Evolutionary conservation across 2,329 filamentous ascomycete species (phyloP), one percentile per base, ranked within the genome.

Genomic region (Beauveria sp.): DNA sequence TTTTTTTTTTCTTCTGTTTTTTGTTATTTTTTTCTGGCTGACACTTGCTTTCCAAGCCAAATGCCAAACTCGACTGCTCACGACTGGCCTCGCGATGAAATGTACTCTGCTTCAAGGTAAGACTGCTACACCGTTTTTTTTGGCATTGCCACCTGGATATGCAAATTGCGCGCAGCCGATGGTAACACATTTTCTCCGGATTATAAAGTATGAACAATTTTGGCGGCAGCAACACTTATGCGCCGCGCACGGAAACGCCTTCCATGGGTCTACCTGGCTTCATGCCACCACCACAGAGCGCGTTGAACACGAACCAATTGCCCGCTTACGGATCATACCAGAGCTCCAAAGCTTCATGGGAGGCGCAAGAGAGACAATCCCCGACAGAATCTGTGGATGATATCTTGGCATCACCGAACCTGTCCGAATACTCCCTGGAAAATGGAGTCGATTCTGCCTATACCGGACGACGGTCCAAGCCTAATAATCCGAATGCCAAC

Each of bases 371-470:
- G 55, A 75, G 78, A 66, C 84, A 82, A 69, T 85, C 83, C 10
- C 81, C 82, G 7, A 78, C 80, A 47, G 81, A 83, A 66, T 84
- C 82, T 26, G 76, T 84, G 64, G 83, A 85, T 69, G 83, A 85
- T 66, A 79, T 83, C 64, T 76, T 82, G 67, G 76, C 78, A 44
- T 85, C 84, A 20, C 80, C 83, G 30, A 82, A 80, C 70, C 69
- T 84, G 8, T 84, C 82, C n/a, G 85, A 87, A 65, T 84, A 84
- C 67, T 80, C 80, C 6, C 70, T 83, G 65, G 84, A 87, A 57
- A 79, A 80, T 66, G 75, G 76, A 55, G 74, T 76, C 51, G 72
- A 74, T 48, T 67, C 73, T 60, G 68, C 73, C 41, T 72, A 75
- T 40, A 71, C 75, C 3, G 75, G 73, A 64, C 66, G 64, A 44